Percentiles rank a stretch among this genome's conserved stretches.
Conservation (phyloP, 768 basidiomycete genomes). For the Suillus lakei region DNA sequence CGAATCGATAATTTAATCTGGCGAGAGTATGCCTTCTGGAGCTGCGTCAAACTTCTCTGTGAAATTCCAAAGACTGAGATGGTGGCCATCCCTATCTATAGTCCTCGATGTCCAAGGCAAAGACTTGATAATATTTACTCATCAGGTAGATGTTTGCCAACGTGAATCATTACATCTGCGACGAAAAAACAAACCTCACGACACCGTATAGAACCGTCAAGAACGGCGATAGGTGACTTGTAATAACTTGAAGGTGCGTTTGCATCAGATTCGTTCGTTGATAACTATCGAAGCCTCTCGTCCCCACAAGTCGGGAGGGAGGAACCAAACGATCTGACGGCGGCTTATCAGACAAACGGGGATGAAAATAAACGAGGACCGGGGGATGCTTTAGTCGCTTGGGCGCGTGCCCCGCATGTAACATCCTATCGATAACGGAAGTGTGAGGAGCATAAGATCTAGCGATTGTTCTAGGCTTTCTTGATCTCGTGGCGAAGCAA, state of each 20-base stretch:
- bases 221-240: not conserved
- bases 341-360: not conserved
- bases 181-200: not conserved
- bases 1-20: not conserved
- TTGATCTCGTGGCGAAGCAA: too few species aligned
- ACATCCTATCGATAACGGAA: too few species aligned
- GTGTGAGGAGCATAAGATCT: too few species aligned
- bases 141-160: not conserved
- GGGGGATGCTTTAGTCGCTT: not conserved
- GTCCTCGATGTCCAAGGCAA: not conserved
- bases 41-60: not conserved
- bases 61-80: not conserved
- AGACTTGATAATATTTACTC: not conserved
- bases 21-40: not conserved
- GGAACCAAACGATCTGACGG: not conserved
- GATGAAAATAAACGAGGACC: not conserved
- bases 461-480: too few species aligned
- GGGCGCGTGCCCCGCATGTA: not conserved
- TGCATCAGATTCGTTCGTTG: not conserved
- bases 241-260: not conserved
- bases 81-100: not conserved
- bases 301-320: not conserved
- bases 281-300: not conserved
- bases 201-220: not conserved
- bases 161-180: not conserved